Percentiles rank a stretch among this genome's conserved stretches.
phyloP scores from a whole-genome alignment of 495 filamentous ascomycete genomes.

The Ascodesmis nigricans region DNA sequence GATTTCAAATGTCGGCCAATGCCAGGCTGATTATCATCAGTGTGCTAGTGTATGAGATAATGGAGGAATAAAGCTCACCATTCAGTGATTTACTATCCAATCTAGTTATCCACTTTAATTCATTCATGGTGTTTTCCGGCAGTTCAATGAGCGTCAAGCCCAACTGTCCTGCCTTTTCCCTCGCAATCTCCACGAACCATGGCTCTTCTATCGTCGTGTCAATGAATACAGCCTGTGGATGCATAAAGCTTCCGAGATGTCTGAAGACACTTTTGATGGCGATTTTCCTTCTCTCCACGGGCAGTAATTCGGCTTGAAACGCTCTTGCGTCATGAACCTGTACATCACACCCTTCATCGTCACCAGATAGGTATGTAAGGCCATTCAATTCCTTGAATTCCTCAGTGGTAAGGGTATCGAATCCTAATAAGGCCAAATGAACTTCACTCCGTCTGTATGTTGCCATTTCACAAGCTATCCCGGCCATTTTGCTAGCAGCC shows the following conservation, averaged over 20 bases:
- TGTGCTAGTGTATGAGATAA: constrained; percentile 15
- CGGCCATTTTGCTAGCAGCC: constrained; percentile 32
- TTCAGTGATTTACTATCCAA: constrained; percentile 37
- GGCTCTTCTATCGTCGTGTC: constrained; percentile 27
- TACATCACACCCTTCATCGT: constrained; percentile 25
- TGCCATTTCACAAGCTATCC: constrained; percentile 35
- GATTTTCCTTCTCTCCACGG: constrained; percentile 27
- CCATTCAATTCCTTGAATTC: constrained; percentile 33
- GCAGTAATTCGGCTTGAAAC: constrained; percentile 28
- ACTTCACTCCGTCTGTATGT: constrained; percentile 26
- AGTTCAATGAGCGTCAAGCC: constrained; percentile 32
- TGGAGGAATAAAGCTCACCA: constrained; percentile 23
- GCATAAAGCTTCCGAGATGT: constrained; percentile 28
- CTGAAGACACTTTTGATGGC: constrained; percentile 25
- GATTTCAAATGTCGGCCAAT: constrained; percentile 36
- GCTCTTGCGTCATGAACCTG: constrained; percentile 34
- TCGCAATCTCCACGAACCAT: constrained; percentile 31
- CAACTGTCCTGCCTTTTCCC: constrained; percentile 24
- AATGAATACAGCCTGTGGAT: constrained; percentile 30
- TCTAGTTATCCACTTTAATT: constrained; percentile 41
- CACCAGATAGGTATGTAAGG: constrained; percentile 14
- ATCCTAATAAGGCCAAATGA: constrained; percentile 33
- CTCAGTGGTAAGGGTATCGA: constrained; percentile 29
- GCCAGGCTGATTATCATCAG: constrained; percentile 27
- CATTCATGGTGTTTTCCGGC: constrained; percentile 28